A percentile compares a stretch with the other conserved stretches of the same genome.
phyloP scores from a whole-genome alignment of 164 flowering plant genomes.

The Dillenia turbinata region DNA sequence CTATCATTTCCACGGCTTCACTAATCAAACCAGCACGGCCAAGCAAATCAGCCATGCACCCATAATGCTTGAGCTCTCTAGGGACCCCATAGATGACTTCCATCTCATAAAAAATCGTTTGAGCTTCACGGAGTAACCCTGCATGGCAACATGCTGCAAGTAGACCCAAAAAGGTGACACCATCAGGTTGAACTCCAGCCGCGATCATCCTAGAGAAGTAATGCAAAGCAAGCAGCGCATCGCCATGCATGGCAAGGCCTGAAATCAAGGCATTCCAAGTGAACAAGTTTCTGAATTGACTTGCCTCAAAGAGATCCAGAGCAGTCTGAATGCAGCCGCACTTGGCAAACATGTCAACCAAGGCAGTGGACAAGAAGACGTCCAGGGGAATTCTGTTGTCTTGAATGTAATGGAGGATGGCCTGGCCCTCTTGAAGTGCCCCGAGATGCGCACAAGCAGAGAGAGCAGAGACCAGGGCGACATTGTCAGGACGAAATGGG shows the following conservation, averaged over 20 bases:
- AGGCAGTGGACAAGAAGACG: conserved; percentile 48
- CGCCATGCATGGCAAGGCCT: conserved; percentile 75
- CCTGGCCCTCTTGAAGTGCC: conserved; percentile 45
- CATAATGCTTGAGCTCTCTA: conserved; percentile 69
- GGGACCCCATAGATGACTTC: conserved; percentile 44
- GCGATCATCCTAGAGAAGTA: conserved; percentile 49
- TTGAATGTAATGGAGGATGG: conserved; percentile 39
- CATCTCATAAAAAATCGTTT: conserved; percentile 50
- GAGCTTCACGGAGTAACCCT: conserved; percentile 55
- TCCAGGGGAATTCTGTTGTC: conserved; percentile 26
- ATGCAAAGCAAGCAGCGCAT: conserved; percentile 29
- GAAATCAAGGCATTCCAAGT: conserved; percentile 83
- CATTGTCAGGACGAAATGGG: conserved; percentile 33
- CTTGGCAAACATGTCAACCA: conserved; percentile 80
- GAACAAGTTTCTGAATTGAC: conserved; percentile 40
- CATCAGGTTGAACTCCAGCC: conserved; percentile 54
- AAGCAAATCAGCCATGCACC: conserved; percentile 84
- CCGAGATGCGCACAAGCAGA: conserved; percentile 77
- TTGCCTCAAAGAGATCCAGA: conserved; percentile 38
- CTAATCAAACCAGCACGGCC: conserved; percentile 68
- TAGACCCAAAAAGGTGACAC: conserved; percentile 57
- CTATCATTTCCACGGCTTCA: conserved; percentile 61
- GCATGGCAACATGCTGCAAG: conserved; percentile 77
- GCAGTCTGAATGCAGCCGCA: conserved; percentile 68
- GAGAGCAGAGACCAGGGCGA: conserved; percentile 43